Evolutionary conservation across 371 early-diverging fungal genomes (phyloP).

Genomic region (Haplosporangium sp.): DNA sequence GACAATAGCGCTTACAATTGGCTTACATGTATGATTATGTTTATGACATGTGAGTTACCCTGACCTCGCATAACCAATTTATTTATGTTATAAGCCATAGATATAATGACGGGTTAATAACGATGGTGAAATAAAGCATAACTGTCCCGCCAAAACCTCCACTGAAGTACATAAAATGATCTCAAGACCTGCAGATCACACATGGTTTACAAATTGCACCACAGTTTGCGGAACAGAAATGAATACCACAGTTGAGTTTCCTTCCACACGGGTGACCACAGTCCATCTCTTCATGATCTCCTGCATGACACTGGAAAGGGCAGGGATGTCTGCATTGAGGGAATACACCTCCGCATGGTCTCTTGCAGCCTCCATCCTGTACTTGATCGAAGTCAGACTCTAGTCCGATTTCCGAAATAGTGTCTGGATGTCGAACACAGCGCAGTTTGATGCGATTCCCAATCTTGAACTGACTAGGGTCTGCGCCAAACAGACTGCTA

Average conservation of each 20-base stretch:
- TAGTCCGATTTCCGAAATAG: conserved; percentile 59
- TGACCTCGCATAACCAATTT: too few species aligned
- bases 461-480: conserved; percentile 24
- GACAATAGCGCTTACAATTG: conserved; percentile 1
- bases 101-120: neutral
- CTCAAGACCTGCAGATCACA: conserved; percentile 7
- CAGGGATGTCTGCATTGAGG: conserved; percentile 37
- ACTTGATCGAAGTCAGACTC: conserved; percentile 64
- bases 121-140: neutral
- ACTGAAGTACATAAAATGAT: neutral
- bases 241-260: conserved; percentile 25
- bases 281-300: conserved; percentile 24
- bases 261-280: conserved; percentile 28
- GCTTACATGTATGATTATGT: neutral
- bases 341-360: conserved; percentile 57
- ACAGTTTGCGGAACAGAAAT: conserved; percentile 20
- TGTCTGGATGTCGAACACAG: conserved; percentile 59
- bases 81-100: neutral
- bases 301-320: conserved; percentile 27
- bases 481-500: conserved; percentile 34
- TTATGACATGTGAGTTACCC: neutral
- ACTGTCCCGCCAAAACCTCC: too few species aligned
- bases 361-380: conserved; percentile 63
- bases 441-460: conserved; percentile 61
- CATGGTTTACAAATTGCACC: conserved; percentile 25